Evolutionary conservation across 192 early-diverging fungal genomes (phyloP).

Genomic region (Chytriomyces hyalinus): DNA sequence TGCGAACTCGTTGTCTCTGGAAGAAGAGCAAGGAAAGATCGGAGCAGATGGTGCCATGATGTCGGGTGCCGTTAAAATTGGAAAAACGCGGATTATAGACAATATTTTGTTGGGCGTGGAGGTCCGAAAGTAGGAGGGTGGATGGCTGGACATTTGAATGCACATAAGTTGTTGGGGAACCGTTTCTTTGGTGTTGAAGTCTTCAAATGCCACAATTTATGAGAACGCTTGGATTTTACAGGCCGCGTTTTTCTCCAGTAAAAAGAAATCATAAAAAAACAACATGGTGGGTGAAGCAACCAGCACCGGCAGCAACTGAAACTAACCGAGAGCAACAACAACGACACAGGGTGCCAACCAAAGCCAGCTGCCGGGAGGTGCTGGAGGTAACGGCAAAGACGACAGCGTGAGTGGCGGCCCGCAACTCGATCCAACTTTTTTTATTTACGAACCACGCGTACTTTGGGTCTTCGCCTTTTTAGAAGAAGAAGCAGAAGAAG

Average conservation of each 20-base stretch:
- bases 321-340: too few species aligned
- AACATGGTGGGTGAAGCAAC: not conserved
- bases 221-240: not conserved
- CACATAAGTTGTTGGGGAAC: too few species aligned
- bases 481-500: slow-evolving; percentile 88
- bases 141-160: too few species aligned
- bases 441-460: not conserved
- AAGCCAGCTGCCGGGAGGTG: not conserved
- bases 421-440: not conserved
- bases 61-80: slow-evolving; percentile 83
- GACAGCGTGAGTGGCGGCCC: not conserved
- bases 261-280: slow-evolving; percentile 1
- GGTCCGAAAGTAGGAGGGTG: not conserved
- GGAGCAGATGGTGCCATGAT: slow-evolving; percentile 70
- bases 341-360: not conserved
- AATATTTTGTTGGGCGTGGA: slow-evolving; percentile 78
- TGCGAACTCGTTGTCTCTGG: slow-evolving; percentile 70
- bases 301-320: not conserved
- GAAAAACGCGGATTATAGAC: slow-evolving; percentile 90
- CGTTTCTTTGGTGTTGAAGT: too few species aligned
- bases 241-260: not conserved
- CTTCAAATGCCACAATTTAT: not conserved
- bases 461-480: slow-evolving; percentile 40
- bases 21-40: slow-evolving; percentile 60
- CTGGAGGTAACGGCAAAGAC: not conserved